Percentiles rank a stretch among this genome's conserved stretches.
These are phyloP conservation scores for Candida yuanshanica DNA, from an alignment of 805 yeast genomes.

Conservation along the genomic window DNA sequence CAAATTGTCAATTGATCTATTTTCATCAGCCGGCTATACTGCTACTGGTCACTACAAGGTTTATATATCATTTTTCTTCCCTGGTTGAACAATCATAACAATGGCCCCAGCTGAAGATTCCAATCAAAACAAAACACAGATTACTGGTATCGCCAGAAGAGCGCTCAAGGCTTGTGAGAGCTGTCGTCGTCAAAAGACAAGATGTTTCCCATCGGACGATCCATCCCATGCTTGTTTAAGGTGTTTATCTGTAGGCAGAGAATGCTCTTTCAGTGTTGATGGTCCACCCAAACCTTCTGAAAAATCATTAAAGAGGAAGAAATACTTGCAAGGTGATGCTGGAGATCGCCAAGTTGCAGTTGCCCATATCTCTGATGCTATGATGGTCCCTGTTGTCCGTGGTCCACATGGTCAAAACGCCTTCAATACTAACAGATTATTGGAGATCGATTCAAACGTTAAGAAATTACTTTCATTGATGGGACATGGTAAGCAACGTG, in stretches of 20 bases:
- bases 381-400: not conserved
- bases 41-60: no score
- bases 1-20: no score
- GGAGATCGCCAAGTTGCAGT: conserved; percentile 1
- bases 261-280: conserved; percentile 31
- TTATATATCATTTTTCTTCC: no score
- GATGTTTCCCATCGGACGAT: conserved; percentile 49
- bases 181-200: conserved; percentile 53
- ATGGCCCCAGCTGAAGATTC: not conserved
- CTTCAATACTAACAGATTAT: conserved; percentile 5
- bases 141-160: conserved; percentile 19
- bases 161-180: conserved; percentile 49
- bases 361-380: not conserved
- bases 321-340: conserved; percentile 10
- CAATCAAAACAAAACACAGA: conserved; percentile 1
- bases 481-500: not conserved
- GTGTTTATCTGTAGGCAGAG: conserved; percentile 46
- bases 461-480: conserved; percentile 5
- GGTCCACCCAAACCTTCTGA: conserved; percentile 9
- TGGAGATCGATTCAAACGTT: conserved; percentile 7
- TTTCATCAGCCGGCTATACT: not conserved
- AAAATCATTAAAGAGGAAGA: conserved; percentile 6
- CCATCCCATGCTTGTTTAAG: conserved; percentile 46
- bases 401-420: not conserved
- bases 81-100: no score